Percentiles rank a stretch among this genome's conserved stretches.
Conservation (phyloP, 805 yeast genomes). For the Geotrichum ghanense region DNA sequence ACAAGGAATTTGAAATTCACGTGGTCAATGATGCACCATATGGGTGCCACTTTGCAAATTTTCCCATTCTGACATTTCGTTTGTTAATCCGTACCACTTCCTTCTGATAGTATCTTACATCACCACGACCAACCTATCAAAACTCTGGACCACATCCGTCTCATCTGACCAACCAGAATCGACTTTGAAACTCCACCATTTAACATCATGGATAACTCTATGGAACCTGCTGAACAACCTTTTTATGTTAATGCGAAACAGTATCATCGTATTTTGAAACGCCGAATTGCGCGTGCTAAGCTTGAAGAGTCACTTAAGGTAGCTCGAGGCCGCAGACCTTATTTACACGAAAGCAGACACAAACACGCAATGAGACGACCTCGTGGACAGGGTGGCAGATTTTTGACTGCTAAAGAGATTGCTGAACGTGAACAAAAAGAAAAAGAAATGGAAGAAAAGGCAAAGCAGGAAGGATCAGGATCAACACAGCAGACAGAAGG, state of each 20-base stretch:
- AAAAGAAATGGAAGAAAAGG: conserved; percentile 12
- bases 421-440: conserved; percentile 42
- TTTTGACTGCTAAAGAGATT: conserved; percentile 82
- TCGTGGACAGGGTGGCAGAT: conserved; percentile 97
- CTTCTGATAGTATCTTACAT: background rate
- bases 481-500: too few relatives aligned
- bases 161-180: too few relatives aligned
- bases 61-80: background rate
- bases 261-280: conserved; percentile 84
- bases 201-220: background rate
- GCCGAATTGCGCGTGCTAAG: conserved; percentile 88
- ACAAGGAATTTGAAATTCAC: background rate
- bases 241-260: conserved; percentile 97
- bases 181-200: too few relatives aligned
- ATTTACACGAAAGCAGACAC: conserved; percentile 92
- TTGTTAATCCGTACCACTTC: background rate
- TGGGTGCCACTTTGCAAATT: too few relatives aligned
- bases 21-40: background rate
- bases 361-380: conserved; percentile 99
- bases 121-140: conserved; percentile 2
- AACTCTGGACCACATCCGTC: too few relatives aligned
- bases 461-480: background rate
- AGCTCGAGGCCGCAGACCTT: conserved; percentile 85
- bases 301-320: conserved; percentile 80
- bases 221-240: conserved; percentile 54